Conservation (phyloP, 2,329 filamentous ascomycete genomes). For the Botrytis paeoniae region DNA sequence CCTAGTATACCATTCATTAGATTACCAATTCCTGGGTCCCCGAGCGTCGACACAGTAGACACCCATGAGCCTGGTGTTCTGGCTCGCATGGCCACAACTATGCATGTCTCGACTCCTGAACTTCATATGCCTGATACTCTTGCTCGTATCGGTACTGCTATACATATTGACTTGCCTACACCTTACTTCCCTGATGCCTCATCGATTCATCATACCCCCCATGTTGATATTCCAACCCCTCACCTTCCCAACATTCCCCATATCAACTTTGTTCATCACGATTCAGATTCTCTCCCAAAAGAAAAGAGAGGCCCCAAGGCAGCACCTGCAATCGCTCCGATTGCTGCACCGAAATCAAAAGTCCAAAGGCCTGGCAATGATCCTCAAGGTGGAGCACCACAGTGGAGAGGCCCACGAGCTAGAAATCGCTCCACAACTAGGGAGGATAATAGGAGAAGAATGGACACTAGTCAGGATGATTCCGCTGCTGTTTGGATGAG, state of each 20-base stretch:
- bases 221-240: neutral
- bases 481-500: constrained; percentile 17
- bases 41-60: too few species aligned
- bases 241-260: constrained; percentile 3
- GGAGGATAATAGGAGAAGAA: constrained; percentile 13
- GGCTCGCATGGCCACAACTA: neutral
- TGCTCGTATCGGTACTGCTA: neutral
- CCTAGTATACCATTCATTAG: neutral
- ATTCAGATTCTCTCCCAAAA: neutral
- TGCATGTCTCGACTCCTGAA: neutral
- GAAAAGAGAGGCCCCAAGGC: neutral
- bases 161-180: neutral
- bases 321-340: neutral
- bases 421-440: constrained; percentile 3
- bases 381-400: neutral
- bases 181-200: neutral
- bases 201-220: constrained; percentile 8
- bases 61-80: neutral
- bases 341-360: neutral
- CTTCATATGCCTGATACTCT: neutral
- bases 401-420: constrained; percentile 19
- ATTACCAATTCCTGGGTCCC: neutral
- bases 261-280: neutral
- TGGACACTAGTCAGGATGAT: constrained; percentile 19
- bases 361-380: neutral